Evolutionary conservation across 257 asterid species (phyloP), one percentile per base, ranked within the genome.

Genomic region (Eucommia ulmoides): DNA sequence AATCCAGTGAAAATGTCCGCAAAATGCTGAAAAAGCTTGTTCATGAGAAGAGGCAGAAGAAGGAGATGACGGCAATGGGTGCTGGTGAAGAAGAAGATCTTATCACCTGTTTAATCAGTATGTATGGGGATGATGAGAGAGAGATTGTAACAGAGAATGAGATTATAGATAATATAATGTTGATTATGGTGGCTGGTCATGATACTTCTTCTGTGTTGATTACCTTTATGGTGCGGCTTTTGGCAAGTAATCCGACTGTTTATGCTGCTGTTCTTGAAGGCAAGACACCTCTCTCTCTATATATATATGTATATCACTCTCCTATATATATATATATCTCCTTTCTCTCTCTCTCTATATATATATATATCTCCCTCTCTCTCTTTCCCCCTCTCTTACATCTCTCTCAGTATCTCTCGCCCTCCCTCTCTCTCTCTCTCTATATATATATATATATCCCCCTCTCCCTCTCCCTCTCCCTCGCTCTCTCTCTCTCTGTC

Each of bases 201-300:
- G 95, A 79, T 23, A 82, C 91, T 1, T 68, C 83, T n/a, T 77
- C 93, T 1, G 19, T 77, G 45, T 63, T 85, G 62, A 61, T 85
- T 21, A 79, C 85, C 8, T 82, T 84, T 35, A 56, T 84, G 4
- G 20, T 77, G n/a, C 66, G 75, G 51, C 62, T 73, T 56, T 22
- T 81, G 54, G 81, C 81, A n/a, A 73, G 55, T 20, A 49, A 85
- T 61, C 67, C 73, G 14, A 18, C 53, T 38, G 47, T 73, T 58
- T 52, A 70, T 45, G 77, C 66, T 25, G 71, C 76, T 56, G 80
- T 84, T 62, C 73, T 79, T n/a, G 59, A 55, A 72, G 95, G 91
- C 74, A 60, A 47, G 22, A 35, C 45, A 10, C 51, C 22, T 53
- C 41, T n/a, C 23, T 19, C 10, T 55, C 25, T 23, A n/a, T n/a